Base-by-base conservation (phyloP, 345 rosid genomes). In the Triadica sebifera region DNA sequence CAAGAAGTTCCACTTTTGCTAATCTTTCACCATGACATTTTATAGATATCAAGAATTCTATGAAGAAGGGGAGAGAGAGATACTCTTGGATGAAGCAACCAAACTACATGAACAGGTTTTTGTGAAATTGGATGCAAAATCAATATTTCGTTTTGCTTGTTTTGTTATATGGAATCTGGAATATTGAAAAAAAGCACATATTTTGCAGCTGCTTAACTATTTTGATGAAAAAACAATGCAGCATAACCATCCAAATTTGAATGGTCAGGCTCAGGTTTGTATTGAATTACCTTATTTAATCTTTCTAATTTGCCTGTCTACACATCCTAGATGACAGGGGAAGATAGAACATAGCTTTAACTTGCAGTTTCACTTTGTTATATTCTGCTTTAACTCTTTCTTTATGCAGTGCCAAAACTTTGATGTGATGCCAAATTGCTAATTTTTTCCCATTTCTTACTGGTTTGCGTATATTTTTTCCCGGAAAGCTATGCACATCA, bases 31-130 rank as follows among this genome's bases (percentile, higher is more conserved):
- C 81, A 61, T 84, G 82, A 19, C 50, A 43, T 51, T 73, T 69
- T 76, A 64, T 75, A 95, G 99, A 79, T 91, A 85, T 87, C 94
- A 93, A 86, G 99, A 93, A 71, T 93, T 95, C 72, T 95, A 93
- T 67, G 93, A 93, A 77, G 99, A 93, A 84, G 99, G 99, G 62
- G 99, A 95, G 84, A 87, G 95, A 74, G 97, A 91, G 69, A 81
- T 93, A 81, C 89, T 93, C 68, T 65, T 80, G 74, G 90, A 85
- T 46, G 98, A 95, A 85, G 76, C 91, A 56, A 82, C 96, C 57
- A 79, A 81, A 68, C 83, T 93, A 75, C 84, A 91, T 69, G 88
- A 87, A 75, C 93, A 93, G 97, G 99, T 95, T 74, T 74, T 79
- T 73, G 4, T 78, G 64, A 50, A 73, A 64, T 76, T 62, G 56